phyloP scores from a whole-genome alignment of 495 filamentous ascomycete genomes.

The Podospora australis region DNA sequence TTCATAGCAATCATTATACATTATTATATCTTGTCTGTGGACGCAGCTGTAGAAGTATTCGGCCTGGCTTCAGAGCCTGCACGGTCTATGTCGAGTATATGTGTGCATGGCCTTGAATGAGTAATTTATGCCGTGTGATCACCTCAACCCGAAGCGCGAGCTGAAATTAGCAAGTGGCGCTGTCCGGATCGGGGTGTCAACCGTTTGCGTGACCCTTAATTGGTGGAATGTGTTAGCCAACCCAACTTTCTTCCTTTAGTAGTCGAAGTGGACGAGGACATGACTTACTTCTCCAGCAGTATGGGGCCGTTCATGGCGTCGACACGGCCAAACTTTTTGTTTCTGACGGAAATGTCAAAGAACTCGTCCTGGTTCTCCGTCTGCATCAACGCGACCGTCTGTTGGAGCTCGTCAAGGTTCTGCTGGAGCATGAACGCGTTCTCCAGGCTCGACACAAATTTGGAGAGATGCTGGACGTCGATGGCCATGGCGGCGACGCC shows the following conservation, averaged over 20 bases:
- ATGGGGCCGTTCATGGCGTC: constrained; percentile 79
- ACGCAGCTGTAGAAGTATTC: too few species aligned
- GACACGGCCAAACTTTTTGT: constrained; percentile 91
- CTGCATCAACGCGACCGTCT: constrained; percentile 80
- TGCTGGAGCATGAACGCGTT: constrained; percentile 71
- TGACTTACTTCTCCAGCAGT: constrained; percentile 88
- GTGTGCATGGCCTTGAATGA: too few species aligned
- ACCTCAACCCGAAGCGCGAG: constrained; percentile 65
- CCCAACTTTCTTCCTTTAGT: background rate
- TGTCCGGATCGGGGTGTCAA: constrained; percentile 50
- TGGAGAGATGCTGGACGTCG: constrained; percentile 74
- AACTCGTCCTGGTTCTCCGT: constrained; percentile 89
- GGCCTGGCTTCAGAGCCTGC: too few species aligned
- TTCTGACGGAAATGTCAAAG: constrained; percentile 78
- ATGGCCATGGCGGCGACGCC: constrained; percentile 73
- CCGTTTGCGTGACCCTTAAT: constrained; percentile 55
- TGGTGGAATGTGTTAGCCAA: constrained; percentile 29
- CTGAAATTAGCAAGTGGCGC: constrained; percentile 60
- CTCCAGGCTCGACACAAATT: constrained; percentile 77
- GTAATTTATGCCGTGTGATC: too few species aligned
- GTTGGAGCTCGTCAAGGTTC: constrained; percentile 85
- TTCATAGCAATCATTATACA: background rate
- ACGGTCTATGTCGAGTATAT: too few species aligned
- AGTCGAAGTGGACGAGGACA: background rate
- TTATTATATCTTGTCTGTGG: background rate